These are phyloP conservation scores for Eucalyptus melliodora DNA, from an alignment of 345 rosid genomes.

Conservation along the genomic window DNA sequence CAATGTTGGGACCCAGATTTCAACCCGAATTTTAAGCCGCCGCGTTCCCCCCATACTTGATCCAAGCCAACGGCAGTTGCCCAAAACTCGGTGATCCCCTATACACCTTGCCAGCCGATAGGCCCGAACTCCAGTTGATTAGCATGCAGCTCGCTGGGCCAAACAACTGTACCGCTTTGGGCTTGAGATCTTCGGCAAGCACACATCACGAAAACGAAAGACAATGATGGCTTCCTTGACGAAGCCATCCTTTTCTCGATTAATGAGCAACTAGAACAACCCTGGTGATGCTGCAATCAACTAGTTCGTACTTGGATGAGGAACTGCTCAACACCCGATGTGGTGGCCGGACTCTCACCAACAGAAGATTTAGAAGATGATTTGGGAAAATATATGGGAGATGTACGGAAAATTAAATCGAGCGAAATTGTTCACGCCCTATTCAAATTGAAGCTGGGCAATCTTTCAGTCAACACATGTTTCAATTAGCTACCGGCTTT, in stretches of 20 bases:
- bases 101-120: no score
- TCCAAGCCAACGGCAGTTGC: not conserved
- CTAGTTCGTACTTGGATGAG: fast-evolving
- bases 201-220: not conserved
- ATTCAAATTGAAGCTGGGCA: no score
- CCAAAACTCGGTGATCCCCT: not conserved
- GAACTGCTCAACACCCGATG: fast-evolving
- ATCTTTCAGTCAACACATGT: not conserved
- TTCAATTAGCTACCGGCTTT: no score
- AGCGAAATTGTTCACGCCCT: not conserved
- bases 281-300: fast-evolving
- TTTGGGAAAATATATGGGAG: no score
- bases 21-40: not conserved
- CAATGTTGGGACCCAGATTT: not conserved
- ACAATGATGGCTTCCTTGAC: not conserved
- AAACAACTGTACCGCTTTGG: not conserved
- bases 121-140: not conserved
- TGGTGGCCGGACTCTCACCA: not conserved
- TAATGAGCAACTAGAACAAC: not conserved
- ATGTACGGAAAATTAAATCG: fast-evolving
- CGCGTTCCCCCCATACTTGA: fast-evolving
- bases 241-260: not conserved
- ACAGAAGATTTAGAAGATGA: fast-evolving
- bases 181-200: not conserved
- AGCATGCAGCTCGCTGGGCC: not conserved